phyloP scores from a whole-genome alignment of 345 rosid genomes.

The Geranium brycei region DNA sequence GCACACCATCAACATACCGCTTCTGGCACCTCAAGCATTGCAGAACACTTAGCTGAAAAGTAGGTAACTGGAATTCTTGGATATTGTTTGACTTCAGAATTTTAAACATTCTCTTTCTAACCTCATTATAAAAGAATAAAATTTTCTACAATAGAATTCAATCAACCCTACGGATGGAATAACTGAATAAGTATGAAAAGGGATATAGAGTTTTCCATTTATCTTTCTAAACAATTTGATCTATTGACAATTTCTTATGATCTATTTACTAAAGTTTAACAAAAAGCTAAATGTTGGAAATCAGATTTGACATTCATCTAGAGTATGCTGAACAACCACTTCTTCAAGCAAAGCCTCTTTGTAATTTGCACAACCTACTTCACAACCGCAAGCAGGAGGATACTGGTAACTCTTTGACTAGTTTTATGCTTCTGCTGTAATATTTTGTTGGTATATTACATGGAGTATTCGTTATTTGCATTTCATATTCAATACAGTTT shows the following conservation, averaged over 20 bases:
- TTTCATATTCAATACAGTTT: too few relatives aligned
- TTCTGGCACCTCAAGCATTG: slow-evolving; percentile 28
- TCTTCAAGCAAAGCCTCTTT: slow-evolving; percentile 63
- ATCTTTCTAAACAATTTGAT: not conserved
- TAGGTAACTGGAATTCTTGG: slow-evolving; percentile 27
- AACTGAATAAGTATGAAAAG: not conserved
- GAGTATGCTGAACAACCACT: slow-evolving; percentile 56
- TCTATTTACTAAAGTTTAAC: not conserved
- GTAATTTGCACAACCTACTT: slow-evolving; percentile 63
- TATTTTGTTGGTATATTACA: not conserved
- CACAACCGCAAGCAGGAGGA: slow-evolving; percentile 46
- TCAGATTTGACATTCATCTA: slow-evolving; percentile 54
- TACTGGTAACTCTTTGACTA: slow-evolving; percentile 33
- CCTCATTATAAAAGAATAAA: not conserved
- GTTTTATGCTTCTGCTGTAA: slow-evolving; percentile 4
- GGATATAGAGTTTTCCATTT: not conserved
- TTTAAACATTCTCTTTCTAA: not conserved
- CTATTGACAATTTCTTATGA: not conserved
- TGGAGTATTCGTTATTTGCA: not conserved
- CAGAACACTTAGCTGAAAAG: slow-evolving; percentile 32
- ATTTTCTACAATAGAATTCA: not conserved
- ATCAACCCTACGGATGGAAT: not conserved
- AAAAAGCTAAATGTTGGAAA: slow-evolving; percentile 15
- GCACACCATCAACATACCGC: slow-evolving; percentile 33
- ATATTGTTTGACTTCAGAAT: not conserved